Conservation (phyloP, 2,329 filamentous ascomycete species). For the Dothideomycetes sp. region DNA sequence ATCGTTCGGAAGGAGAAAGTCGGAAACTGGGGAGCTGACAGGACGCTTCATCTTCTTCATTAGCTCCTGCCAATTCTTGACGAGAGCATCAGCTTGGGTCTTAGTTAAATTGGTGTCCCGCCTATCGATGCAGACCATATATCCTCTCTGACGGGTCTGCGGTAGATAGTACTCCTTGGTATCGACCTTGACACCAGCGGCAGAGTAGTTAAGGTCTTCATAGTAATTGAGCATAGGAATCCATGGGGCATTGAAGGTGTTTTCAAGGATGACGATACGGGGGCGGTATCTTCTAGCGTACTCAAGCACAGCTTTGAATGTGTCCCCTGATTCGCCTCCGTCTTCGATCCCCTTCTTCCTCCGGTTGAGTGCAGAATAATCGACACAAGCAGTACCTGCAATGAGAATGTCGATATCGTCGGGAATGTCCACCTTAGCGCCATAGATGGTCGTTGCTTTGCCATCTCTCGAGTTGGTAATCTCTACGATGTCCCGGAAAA, state of each 20-base stretch:
- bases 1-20: constrained; percentile 48
- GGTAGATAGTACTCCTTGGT: constrained; percentile 65
- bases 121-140: constrained; percentile 31
- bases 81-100: neutral
- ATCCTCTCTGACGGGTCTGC: constrained; percentile 38
- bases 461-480: constrained; percentile 18
- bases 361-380: constrained; percentile 59
- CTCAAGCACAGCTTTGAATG: constrained; percentile 49
- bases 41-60: constrained; percentile 41
- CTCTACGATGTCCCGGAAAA: constrained; percentile 35
- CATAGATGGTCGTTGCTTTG: constrained; percentile 51
- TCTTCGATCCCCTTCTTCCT: constrained; percentile 39
- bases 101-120: neutral
- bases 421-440: constrained; percentile 47
- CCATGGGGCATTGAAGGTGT: constrained; percentile 55
- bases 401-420: constrained; percentile 52
- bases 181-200: constrained; percentile 42
- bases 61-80: constrained; percentile 30
- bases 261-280: constrained; percentile 59
- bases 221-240: constrained; percentile 29
- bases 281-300: constrained; percentile 49
- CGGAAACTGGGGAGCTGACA: constrained; percentile 51
- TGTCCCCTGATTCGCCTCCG: constrained; percentile 54
- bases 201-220: constrained; percentile 44
- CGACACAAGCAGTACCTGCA: constrained; percentile 65